A percentile compares a stretch with the other conserved stretches of the same genome.
Evolutionary conservation across 371 early-diverging fungal species (phyloP).

Genomic region (Apophysomyces elegans): DNA sequence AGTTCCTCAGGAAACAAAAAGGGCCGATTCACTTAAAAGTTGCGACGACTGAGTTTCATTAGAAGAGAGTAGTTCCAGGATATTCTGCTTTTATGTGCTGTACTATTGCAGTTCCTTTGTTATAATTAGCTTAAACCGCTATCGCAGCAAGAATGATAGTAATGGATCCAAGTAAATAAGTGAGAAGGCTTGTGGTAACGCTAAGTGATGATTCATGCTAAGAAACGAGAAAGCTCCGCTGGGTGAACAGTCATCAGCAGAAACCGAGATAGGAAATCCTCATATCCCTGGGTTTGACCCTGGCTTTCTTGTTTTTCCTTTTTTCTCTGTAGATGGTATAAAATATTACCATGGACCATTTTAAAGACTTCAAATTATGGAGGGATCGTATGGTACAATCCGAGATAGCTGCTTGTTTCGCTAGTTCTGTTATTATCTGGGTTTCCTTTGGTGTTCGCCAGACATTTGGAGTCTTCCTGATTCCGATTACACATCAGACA

Average conservation of each 20-base stretch:
- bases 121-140: too few relatives aligned
- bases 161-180: background rate
- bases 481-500: slow-evolving; percentile 33
- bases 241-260: background rate
- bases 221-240: background rate
- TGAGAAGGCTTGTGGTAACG: background rate
- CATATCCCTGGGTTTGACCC: background rate
- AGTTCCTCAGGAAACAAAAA: too few relatives aligned
- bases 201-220: too few relatives aligned
- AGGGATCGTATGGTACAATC: slow-evolving; percentile 11
- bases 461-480: slow-evolving; percentile 32
- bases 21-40: too few relatives aligned
- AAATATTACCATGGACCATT: background rate
- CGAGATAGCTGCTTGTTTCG: slow-evolving; percentile 18
- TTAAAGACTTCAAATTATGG: background rate
- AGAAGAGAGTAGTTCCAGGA: too few relatives aligned
- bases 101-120: too few relatives aligned
- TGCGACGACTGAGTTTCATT: too few relatives aligned
- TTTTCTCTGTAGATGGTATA: background rate
- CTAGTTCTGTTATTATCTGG: slow-evolving; percentile 32
- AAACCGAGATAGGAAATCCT: background rate
- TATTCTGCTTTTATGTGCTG: too few relatives aligned
- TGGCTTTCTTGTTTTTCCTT: background rate
- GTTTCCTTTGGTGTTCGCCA: slow-evolving; percentile 40
- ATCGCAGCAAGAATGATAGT: background rate